A percentile compares a stretch with the other conserved stretches of the same genome.
phyloP scores from a whole-genome alignment of 305 asterid species.

The Fraxinus nigra region DNA sequence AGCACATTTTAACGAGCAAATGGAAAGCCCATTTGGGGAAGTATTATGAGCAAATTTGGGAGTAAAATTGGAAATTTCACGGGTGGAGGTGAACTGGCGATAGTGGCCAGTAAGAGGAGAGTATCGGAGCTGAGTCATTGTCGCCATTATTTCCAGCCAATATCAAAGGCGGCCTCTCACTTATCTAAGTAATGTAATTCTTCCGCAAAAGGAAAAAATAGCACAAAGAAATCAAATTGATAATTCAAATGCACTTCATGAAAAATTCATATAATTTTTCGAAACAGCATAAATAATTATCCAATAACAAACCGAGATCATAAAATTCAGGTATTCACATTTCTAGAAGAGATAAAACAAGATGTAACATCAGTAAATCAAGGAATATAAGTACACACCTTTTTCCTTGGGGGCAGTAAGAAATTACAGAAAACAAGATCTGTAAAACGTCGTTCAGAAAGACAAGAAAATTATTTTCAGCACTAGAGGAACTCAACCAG shows the following conservation, averaged over 20 bases:
- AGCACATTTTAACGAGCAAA: neutral
- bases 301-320: neutral
- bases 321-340: neutral
- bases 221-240: neutral
- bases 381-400: neutral
- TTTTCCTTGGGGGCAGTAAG: neutral
- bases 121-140: conserved; percentile 35
- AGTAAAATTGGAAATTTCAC: conserved; percentile 1
- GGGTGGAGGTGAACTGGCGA: conserved; percentile 5
- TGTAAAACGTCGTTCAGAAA: neutral
- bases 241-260: neutral
- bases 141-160: conserved; percentile 17
- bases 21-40: neutral
- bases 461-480: neutral
- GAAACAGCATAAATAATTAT: neutral
- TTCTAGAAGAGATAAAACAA: neutral
- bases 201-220: neutral
- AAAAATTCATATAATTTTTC: neutral
- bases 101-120: conserved; percentile 23
- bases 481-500: neutral
- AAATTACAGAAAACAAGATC: neutral
- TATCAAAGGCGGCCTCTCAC: neutral
- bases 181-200: neutral
- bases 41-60: neutral
- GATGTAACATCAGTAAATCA: neutral